Base-by-base conservation (phyloP, 2,329 filamentous ascomycete species). In the Colletotrichum noveboracense region DNA sequence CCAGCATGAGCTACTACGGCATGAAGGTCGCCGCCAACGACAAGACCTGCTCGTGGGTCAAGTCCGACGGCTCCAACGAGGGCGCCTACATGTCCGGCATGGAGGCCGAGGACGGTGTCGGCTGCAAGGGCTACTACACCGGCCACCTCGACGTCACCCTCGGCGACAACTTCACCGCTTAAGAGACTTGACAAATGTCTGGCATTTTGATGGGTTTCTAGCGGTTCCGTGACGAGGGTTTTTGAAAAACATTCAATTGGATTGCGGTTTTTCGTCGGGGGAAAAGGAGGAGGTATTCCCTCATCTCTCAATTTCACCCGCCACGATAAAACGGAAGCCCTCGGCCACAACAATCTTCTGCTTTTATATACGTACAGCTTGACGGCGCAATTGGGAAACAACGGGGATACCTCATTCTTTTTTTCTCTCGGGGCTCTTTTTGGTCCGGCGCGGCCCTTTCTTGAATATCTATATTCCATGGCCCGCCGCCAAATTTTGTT, bases 21-120 rank as follows among this genome's bases (percentile, higher is more conserved):
- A 81, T 88, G 76, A 79, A 79, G 32, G 84, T 89, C 77, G 84
- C 83, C 76, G 84, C 83, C 73, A 80, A 80, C 77, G 81, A 82
- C 70, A 80, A 84, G 77, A 83, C 82, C 77, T 89, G 88, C 84
- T 87, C 86, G 48, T 83, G 79, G 81, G 81, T 87, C 81, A 82
- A 80, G 79, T 73, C 80, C 24, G 82, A 81, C 71, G 84, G 85
- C 52, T 76, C 70, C 26, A 71, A 56, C 70, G 62, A 75, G 62
- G 87, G 86, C 78, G 84, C 86, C 62, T 88, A 85, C 82, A 77
- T 83, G 66, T 77, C 65, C 21, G 84, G 84, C 67, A 86, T 82
- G 77, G 82, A 86, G 78, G 83, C 74, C 34, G 32, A 70, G 1
- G 86, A 87, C 67, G 86, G 86, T 60, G 58, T 85, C 18, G 86